Percentiles rank a stretch among this genome's conserved stretches.
phyloP scores from a whole-genome alignment of 768 basidiomycete species.

The Hericium rajendrae region DNA sequence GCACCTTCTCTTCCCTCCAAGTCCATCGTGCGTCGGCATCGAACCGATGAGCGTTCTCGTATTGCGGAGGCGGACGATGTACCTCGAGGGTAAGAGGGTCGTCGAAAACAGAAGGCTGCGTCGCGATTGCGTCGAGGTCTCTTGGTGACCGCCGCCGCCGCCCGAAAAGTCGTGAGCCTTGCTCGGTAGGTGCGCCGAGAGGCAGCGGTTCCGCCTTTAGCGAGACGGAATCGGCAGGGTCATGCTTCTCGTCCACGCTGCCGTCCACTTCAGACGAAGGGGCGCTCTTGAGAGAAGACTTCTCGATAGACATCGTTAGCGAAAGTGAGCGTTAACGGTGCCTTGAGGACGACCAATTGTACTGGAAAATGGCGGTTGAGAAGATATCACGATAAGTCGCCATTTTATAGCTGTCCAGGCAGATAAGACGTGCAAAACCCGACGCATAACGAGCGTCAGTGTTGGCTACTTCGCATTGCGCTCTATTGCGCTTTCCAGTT shows the following conservation, averaged over 20 bases:
- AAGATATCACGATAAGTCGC: background rate
- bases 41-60: slow-evolving; percentile 57
- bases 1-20: slow-evolving; percentile 53
- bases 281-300: slow-evolving; percentile 5
- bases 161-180: slow-evolving; percentile 20
- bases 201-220: slow-evolving; percentile 8
- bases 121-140: slow-evolving; percentile 45
- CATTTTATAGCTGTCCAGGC: background rate
- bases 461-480: background rate
- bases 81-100: slow-evolving; percentile 39
- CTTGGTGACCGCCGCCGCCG: slow-evolving; percentile 11
- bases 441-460: background rate
- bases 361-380: background rate
- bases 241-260: slow-evolving; percentile 12
- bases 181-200: slow-evolving; percentile 5
- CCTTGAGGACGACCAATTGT: background rate
- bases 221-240: slow-evolving; percentile 8
- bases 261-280: slow-evolving; percentile 8
- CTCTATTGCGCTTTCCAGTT: background rate
- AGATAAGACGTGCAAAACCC: background rate
- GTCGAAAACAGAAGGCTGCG: slow-evolving; percentile 55
- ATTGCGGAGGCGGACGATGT: slow-evolving; percentile 42
- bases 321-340: background rate
- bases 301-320: slow-evolving; percentile 9
- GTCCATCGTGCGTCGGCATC: slow-evolving; percentile 63